Base-by-base conservation (phyloP, 139 green algal species). In the Monoraphidium neglectum region DNA sequence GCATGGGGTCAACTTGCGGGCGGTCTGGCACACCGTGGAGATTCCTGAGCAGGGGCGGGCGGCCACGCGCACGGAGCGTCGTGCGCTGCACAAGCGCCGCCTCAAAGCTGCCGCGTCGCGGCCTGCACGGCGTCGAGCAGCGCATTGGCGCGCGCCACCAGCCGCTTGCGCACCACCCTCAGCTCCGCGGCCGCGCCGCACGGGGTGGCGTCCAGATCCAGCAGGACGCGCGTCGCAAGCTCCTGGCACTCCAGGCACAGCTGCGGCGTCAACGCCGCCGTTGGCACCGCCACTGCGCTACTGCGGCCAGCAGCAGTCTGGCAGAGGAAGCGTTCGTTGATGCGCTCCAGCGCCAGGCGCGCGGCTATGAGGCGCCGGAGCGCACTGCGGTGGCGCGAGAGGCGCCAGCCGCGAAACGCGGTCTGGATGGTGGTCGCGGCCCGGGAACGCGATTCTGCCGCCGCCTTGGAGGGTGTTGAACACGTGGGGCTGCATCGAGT, bases 191-290 rank as follows among this genome's bases (percentile, higher is more conserved):
- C 68, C 26, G 76, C 72, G 71, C 71, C 78, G 37, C 36, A 78
- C 30, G 38, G 2, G 47, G 30, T 74, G 49, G 60, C 74, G 63
- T 87, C 82, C 30, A 87, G 74, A 36, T 46, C 68, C 46, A 84
- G 57, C 51, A 87, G 73, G 28, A 70, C 40, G 13, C 74, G 38
- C 82, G 84, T 87, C 28, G 82, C 70, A 64, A 80, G 70, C 70
- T 87, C 82, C 57, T 84, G 79, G 13, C 83, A 33, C 78, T 87
- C 82, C 64, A 82, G 43, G 35, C 72, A 72, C 69, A 82, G 77
- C 74, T 70, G 70, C 74, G 77, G 63, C 24, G 32, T 78, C 6
- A 76, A 26, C 18, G 6, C n/a, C 21, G 26, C 54, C 67, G 54
- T 3, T 23, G 46, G 15, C 32, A 40, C 28, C 33, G 60, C 30